Evolutionary conservation across 148 eudicot species (phyloP), one percentile per base, ranked within the genome.

Genomic region (Selenicereus undatus): DNA sequence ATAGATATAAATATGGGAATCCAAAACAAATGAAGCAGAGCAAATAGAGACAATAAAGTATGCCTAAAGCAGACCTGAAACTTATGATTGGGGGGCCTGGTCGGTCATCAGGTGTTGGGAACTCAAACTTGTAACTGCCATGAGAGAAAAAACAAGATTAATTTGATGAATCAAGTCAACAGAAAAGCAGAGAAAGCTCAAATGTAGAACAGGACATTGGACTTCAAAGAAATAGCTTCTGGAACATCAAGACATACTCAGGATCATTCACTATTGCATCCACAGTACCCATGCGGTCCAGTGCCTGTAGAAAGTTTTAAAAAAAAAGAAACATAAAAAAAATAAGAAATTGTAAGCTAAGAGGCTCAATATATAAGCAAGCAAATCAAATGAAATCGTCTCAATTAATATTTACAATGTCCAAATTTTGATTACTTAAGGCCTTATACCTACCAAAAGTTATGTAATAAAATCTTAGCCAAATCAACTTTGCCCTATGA

Each of bases 21-120:
- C n/a, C 26, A 64, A 18, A 24, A 51, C 0, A 11, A 78, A 35
- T 13, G 22, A 66, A 64, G 74, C 22, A 58, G 20, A 36, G 45
- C 7, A 68, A 45, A 21, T 76, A 71, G 65, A 21, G 36, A 50
- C 75, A 56, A 27, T 75, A 75, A 17, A 6, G 68, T 1, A 48
- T 70, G 36, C n/a, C 45, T 71, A 42, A 82, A 69, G 32, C 85
- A 80, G 30, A 97, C 99, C 99, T 97, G 90, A 97, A 97, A 90
- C 98, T 97, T 87, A 97, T 97, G 66, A 97, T 97, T 78, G 98
- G 99, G 54, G 94, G 88, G 71, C 99, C 99, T 45, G 99, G 99
- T 82, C 94, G 90, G 82, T 97, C 99, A 84, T 97, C 99, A n/a
- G 99, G 99, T 73, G 95, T 89, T 78, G 99, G 99, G 80, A 97